These are phyloP conservation scores for Linderniella brevidens DNA, from an alignment of 257 asterid species.

Conservation along the genomic window DNA sequence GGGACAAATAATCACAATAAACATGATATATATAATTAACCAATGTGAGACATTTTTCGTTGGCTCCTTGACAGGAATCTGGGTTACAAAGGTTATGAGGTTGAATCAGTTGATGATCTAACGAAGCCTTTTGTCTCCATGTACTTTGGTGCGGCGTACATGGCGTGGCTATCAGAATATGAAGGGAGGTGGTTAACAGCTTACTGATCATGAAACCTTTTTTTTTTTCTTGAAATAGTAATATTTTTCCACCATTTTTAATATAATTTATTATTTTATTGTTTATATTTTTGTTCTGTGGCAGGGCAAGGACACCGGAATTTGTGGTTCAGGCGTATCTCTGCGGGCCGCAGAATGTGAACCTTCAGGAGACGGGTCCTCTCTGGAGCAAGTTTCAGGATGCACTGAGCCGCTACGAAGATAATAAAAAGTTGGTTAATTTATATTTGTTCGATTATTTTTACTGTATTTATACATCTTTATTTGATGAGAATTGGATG, in stretches of 20 bases:
- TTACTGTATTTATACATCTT: too few species aligned
- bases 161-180: constrained; percentile 76
- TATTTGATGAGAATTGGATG: too few species aligned
- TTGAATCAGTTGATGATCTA: constrained; percentile 76
- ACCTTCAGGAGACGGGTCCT: constrained; percentile 53
- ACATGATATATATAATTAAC: not conserved
- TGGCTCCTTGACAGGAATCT: constrained; percentile 35
- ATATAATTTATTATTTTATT: not conserved
- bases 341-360: constrained; percentile 76
- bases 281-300: not conserved
- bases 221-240: not conserved
- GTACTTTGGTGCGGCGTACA: constrained; percentile 93
- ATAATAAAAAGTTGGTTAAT: constrained; percentile 31
- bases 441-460: too few species aligned
- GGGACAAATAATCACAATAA: too few species aligned
- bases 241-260: not conserved
- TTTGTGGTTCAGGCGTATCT: constrained; percentile 79
- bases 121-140: constrained; percentile 72
- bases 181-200: constrained; percentile 51
- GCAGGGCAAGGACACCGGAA: constrained; percentile 63
- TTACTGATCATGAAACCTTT: not conserved
- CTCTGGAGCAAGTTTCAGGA: constrained; percentile 52
- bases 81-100: constrained; percentile 51
- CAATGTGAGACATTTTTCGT: not conserved
- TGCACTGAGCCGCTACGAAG: constrained; percentile 38